A percentile compares a stretch with the other conserved stretches of the same genome.
Evolutionary conservation across 2,329 filamentous ascomycete species (phyloP).

Genomic region (Diaporthe destruens): DNA sequence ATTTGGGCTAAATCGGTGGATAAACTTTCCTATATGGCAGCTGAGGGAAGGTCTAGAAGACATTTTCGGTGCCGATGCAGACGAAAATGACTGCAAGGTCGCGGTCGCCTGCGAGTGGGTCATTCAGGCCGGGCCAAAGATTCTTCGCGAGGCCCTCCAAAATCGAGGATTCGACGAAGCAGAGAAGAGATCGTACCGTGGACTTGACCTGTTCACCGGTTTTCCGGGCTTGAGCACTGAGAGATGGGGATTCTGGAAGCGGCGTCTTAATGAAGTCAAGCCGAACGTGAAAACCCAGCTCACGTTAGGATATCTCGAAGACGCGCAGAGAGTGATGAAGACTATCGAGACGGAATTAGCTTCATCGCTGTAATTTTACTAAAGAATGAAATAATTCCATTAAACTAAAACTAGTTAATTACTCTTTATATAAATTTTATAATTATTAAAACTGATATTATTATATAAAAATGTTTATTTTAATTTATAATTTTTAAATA

Average conservation of each 20-base stretch:
- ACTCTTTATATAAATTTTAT: too few species aligned
- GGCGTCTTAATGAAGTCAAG: constrained; percentile 3
- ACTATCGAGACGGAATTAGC: not conserved
- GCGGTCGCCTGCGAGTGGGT: constrained; percentile 8
- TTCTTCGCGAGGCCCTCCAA: not conserved
- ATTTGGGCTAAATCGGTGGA: not conserved
- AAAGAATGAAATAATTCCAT: too few species aligned
- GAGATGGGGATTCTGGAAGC: constrained; percentile 20
- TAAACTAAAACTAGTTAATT: too few species aligned
- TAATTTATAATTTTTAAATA: too few species aligned
- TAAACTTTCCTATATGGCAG: not conserved
- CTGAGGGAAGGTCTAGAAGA: not conserved
- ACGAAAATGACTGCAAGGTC: constrained; percentile 11
- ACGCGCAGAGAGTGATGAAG: not conserved
- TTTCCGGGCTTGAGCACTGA: not conserved
- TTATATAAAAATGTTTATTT: too few species aligned
- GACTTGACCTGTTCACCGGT: not conserved
- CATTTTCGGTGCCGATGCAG: not conserved
- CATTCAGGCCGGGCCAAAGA: not conserved
- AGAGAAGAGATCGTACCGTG: not conserved
- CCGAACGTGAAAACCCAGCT: not conserved
- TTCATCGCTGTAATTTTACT: not conserved
- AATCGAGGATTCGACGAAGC: not conserved
- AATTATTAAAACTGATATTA: too few species aligned
- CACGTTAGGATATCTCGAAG: not conserved